Evolutionary conservation across 2,329 filamentous ascomycete genomes (phyloP).

Genomic region (Ascochyta lentis): DNA sequence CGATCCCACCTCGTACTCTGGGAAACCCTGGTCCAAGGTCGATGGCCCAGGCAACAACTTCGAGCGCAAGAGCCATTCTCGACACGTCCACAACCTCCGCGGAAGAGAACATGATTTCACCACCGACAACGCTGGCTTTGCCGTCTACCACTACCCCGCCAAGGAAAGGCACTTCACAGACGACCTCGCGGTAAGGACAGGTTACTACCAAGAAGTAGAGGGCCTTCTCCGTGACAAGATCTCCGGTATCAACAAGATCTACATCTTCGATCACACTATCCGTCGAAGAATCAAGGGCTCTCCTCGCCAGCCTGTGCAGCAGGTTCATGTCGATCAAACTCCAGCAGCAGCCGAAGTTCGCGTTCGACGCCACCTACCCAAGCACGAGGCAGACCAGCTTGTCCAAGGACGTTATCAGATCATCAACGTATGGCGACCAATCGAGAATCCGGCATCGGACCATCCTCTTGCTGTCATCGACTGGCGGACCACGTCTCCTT

Average conservation of each 20-base stretch:
- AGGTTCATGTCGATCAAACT: constrained; percentile 76
- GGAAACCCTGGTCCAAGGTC: constrained; percentile 70
- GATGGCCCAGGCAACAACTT: constrained; percentile 66
- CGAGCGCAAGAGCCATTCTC: constrained; percentile 53
- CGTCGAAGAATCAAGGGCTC: constrained; percentile 61
- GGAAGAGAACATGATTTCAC: constrained; percentile 58
- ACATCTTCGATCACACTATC: constrained; percentile 77
- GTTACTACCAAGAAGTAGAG: constrained; percentile 70
- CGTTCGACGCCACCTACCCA: constrained; percentile 66
- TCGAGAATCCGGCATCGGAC: constrained; percentile 67
- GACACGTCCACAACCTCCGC: constrained; percentile 63
- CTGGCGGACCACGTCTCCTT: constrained; percentile 63
- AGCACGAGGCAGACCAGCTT: constrained; percentile 63
- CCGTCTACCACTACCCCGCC: constrained; percentile 60
- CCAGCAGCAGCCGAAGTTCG: constrained; percentile 66
- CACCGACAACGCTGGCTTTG: constrained; percentile 66
- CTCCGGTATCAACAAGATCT: constrained; percentile 64
- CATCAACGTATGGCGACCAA: constrained; percentile 75
- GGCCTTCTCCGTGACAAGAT: constrained; percentile 62
- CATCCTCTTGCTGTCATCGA: constrained; percentile 74
- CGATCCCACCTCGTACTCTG: constrained; percentile 59
- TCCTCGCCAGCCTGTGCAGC: constrained; percentile 69
- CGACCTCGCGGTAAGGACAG: constrained; percentile 60
- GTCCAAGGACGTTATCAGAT: constrained; percentile 68
- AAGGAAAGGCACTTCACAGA: constrained; percentile 63